Evolutionary conservation across 148 eudicot genomes (phyloP), one percentile per base, ranked within the genome.

Genomic region (Drosera capensis): DNA sequence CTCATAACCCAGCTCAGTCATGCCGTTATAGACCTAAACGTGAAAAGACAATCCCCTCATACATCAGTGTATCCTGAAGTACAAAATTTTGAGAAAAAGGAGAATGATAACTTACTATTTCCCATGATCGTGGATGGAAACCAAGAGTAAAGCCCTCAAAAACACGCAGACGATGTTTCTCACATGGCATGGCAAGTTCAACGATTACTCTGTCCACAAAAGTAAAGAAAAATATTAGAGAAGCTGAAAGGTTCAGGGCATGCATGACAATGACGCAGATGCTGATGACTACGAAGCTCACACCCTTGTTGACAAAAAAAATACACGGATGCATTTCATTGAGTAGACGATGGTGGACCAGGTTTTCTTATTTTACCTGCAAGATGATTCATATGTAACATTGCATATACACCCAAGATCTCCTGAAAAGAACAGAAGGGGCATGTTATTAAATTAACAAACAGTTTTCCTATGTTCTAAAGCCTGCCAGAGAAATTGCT

Each of bases 141-240:
- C 96, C 96, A 57, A 82, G 69, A 7, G 96, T 87, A 63, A 79
- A 82, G 45, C 96, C 96, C 57, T 74, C 68, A 71, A 79, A 82
- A n/a, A 87, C 86, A 46, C 90, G 71, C 6, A 49, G 70, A 29
- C 90, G 90, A 45, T 67, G 82, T 58, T 77, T 82, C 82, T 70
- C 76, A 46, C 96, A 87, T 26, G 82, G 90, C 59, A 87, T 74
- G 46, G 96, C 94, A 61, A 87, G 82, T 67, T 87, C 94, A 59
- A 87, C 75, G 57, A 82, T 41, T 25, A 75, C 78, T 68, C 96
- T 82, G 70, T 49, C 50, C 41, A n/a, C 46, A 39, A 46, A 52
- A 31, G 19, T 42, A 20, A 48, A 48, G 41, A 13, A 54, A 9
- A 39, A 43, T 35, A 30, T 34, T 13, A 19, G 19, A 46, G 57